phyloP scores from a whole-genome alignment of 2,329 filamentous ascomycete genomes.

The Beauveria bassiana region DNA sequence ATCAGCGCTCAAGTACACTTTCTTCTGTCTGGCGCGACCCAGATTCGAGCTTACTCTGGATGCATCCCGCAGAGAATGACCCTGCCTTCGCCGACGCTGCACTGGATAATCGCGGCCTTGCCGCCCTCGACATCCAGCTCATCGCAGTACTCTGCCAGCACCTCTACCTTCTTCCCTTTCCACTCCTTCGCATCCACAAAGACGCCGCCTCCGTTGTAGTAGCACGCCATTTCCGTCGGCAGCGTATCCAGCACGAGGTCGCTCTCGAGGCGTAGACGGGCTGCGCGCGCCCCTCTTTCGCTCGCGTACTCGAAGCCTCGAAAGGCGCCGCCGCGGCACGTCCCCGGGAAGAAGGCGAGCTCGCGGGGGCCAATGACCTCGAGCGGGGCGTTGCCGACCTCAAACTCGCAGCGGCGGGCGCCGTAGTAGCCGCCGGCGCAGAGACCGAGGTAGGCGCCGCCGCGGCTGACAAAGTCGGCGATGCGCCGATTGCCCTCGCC shows the following conservation, averaged over 20 bases:
- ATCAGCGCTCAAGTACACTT: conserved; percentile 11
- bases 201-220: conserved; percentile 91
- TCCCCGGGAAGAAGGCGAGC: conserved; percentile 80
- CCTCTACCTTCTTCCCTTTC: conserved; percentile 59
- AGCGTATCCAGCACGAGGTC: conserved; percentile 48
- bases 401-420: conserved; percentile 75
- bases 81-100: conserved; percentile 72
- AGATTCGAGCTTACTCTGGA: conserved; percentile 58
- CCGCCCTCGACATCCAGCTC: conserved; percentile 70
- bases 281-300: conserved; percentile 73
- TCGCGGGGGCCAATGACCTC: conserved; percentile 83
- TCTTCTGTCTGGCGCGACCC: no score
- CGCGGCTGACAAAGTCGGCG: conserved; percentile 73
- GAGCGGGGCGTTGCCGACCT: conserved; percentile 68
- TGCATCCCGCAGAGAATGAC: conserved; percentile 81
- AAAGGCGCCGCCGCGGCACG: conserved; percentile 80
- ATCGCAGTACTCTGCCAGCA: conserved; percentile 74
- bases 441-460: conserved; percentile 81
- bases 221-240: conserved; percentile 60
- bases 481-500: conserved; percentile 82
- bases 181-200: conserved; percentile 72
- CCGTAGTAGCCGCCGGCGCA: conserved; percentile 96
- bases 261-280: conserved; percentile 56
- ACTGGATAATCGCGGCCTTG: conserved; percentile 74
- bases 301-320: conserved; percentile 84